Conservation (phyloP, 2,329 filamentous ascomycete species). For the Fusarium sp. region DNA sequence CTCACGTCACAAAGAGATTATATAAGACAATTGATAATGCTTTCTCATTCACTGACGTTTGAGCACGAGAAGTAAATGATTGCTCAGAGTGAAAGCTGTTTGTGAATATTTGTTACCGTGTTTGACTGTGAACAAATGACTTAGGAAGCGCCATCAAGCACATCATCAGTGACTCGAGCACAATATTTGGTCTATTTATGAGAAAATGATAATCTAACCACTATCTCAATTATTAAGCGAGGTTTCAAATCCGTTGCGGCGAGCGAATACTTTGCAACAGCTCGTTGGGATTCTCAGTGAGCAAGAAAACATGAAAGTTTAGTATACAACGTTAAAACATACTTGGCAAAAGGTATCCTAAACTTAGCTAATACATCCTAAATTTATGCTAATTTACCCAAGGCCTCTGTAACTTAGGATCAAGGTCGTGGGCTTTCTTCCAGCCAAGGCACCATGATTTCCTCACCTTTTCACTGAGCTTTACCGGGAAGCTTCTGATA, state of each 20-base stretch:
- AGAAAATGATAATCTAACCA: no score
- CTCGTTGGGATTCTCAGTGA: neutral
- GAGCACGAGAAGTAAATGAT: fast-evolving
- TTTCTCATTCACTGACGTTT: fast-evolving
- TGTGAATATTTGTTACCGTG: neutral
- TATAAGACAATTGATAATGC: neutral
- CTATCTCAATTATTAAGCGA: fast-evolving
- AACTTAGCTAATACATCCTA: neutral
- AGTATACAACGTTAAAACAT: neutral
- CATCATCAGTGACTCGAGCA: neutral
- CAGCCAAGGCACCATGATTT: neutral
- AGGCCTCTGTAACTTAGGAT: neutral
- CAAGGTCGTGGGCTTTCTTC: neutral
- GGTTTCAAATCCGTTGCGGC: fast-evolving
- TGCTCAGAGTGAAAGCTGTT: neutral
- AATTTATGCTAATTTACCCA: neutral
- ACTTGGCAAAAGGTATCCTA: neutral
- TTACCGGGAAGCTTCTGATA: neutral
- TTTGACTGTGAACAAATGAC: neutral
- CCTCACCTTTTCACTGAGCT: neutral
- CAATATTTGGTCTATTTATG: no score
- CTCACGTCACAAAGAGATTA: neutral
- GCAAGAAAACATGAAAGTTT: neutral
- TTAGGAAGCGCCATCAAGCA: neutral
- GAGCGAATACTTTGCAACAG: neutral